These are phyloP conservation scores for Phytophthora kernoviae DNA, from an alignment of 352 stramenopile genomes.

Conservation along the genomic window DNA sequence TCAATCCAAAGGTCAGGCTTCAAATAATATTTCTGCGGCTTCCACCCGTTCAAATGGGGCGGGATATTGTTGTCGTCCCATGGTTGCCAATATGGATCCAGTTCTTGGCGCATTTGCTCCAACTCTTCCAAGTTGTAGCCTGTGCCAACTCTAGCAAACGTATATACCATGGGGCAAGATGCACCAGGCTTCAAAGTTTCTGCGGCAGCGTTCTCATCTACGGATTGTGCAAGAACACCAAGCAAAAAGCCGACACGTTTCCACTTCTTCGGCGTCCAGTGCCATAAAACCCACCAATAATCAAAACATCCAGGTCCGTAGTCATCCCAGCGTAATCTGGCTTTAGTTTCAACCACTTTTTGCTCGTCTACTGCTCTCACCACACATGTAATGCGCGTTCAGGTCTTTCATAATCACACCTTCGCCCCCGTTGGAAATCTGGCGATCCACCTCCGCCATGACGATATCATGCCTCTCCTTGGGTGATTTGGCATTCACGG, in stretches of 20 bases:
- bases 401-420: constrained; percentile 87
- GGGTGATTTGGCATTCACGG: constrained; percentile 73
- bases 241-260: constrained; percentile 84
- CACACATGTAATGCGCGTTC: constrained; percentile 90
- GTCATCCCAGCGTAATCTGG: constrained; percentile 89
- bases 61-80: constrained; percentile 79
- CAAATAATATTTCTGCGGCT: constrained; percentile 73
- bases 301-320: constrained; percentile 78
- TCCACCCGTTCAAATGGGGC: constrained; percentile 77
- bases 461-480: constrained; percentile 81
- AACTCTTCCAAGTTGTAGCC: constrained; percentile 85
- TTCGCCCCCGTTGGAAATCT: constrained; percentile 77
- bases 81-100: constrained; percentile 80
- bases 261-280: constrained; percentile 75
- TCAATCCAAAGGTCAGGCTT: constrained; percentile 86
- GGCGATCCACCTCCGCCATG: constrained; percentile 80
- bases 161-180: constrained; percentile 68
- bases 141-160: constrained; percentile 84
- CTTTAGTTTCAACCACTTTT: constrained; percentile 90
- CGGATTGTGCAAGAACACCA: constrained; percentile 61
- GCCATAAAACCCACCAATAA: constrained; percentile 84
- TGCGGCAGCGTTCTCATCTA: constrained; percentile 56
- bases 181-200: constrained; percentile 55
- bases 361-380: constrained; percentile 78
- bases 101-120: constrained; percentile 65